Conservation (phyloP, 2,329 filamentous ascomycete genomes). For the Fusarium coicis region DNA sequence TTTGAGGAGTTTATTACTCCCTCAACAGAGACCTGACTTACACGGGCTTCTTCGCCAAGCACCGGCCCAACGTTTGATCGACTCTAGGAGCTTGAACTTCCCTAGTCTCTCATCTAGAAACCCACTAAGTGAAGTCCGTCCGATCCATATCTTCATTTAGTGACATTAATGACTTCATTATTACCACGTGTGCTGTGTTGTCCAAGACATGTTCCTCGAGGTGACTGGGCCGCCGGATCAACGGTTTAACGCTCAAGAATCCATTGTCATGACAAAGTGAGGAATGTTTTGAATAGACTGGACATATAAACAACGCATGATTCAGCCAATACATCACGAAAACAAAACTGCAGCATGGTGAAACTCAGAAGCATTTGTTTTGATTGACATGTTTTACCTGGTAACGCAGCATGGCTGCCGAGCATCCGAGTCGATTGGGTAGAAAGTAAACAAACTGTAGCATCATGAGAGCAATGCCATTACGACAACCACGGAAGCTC, state of each 20-base stretch:
- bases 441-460: conserved; percentile 31
- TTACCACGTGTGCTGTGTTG: conserved; percentile 19
- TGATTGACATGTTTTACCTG: conserved; percentile 9
- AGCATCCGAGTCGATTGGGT: conserved; percentile 10
- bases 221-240: conserved; percentile 8
- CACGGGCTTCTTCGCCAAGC: conserved; percentile 1
- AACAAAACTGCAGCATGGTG: conserved; percentile 16
- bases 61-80: conserved; percentile 7
- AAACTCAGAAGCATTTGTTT: not conserved
- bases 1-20: conserved; percentile 21
- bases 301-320: not conserved
- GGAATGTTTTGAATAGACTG: not conserved
- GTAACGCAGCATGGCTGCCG: conserved; percentile 3
- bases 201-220: conserved; percentile 4
- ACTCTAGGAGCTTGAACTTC: not conserved
- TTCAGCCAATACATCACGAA: not conserved
- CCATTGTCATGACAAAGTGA: conserved; percentile 14
- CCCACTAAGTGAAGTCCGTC: not conserved
- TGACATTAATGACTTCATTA: conserved; percentile 21
- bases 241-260: conserved; percentile 3
- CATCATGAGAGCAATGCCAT: conserved; percentile 29
- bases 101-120: not conserved
- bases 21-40: conserved; percentile 2
- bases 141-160: conserved; percentile 8
- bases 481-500: conserved; percentile 10